Conservation (phyloP, 306 rosid genomes). For the Vigna hirtella region DNA sequence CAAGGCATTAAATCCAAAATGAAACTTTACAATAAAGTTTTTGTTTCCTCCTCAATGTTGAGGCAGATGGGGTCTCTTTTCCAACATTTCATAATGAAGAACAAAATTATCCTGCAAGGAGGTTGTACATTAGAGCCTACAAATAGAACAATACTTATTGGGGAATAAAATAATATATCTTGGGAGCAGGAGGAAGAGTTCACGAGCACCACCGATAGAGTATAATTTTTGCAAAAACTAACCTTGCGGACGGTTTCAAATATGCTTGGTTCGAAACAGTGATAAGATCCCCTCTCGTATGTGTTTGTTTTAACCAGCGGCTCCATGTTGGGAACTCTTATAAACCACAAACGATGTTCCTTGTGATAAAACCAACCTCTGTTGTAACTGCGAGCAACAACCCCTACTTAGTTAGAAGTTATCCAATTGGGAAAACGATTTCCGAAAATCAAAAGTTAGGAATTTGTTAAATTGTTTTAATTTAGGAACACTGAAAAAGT, state of each 20-base stretch:
- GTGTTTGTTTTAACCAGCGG: slow-evolving; percentile 81
- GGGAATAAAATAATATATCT: neutral
- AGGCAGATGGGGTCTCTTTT: slow-evolving; percentile 77
- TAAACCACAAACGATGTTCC: slow-evolving; percentile 78
- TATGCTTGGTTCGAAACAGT: slow-evolving; percentile 83
- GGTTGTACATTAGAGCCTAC: slow-evolving; percentile 35
- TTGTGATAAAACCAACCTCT: slow-evolving; percentile 97
- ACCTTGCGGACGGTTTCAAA: slow-evolving; percentile 91
- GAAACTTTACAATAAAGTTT: slow-evolving; percentile 59
- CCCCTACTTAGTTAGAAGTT: slow-evolving; percentile 27
- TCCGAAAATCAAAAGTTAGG: slow-evolving; percentile 5
- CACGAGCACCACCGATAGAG: slow-evolving; percentile 2
- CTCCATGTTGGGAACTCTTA: slow-evolving; percentile 76
- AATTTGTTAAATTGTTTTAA: slow-evolving; percentile 9
- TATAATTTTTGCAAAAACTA: slow-evolving; percentile 41
- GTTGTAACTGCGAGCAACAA: slow-evolving; percentile 60
- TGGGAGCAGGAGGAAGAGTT: neutral
- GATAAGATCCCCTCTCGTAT: slow-evolving; percentile 87
- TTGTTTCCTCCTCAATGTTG: slow-evolving; percentile 59
- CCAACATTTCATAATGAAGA: slow-evolving; percentile 77
- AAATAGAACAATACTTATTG: neutral
- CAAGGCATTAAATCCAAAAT: slow-evolving; percentile 46
- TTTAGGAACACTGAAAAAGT: neutral
- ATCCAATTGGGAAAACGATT: neutral
- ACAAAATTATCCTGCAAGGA: slow-evolving; percentile 86